Evolutionary conservation across 257 asterid species (phyloP).

Genomic region (Nicotiana otophora): DNA sequence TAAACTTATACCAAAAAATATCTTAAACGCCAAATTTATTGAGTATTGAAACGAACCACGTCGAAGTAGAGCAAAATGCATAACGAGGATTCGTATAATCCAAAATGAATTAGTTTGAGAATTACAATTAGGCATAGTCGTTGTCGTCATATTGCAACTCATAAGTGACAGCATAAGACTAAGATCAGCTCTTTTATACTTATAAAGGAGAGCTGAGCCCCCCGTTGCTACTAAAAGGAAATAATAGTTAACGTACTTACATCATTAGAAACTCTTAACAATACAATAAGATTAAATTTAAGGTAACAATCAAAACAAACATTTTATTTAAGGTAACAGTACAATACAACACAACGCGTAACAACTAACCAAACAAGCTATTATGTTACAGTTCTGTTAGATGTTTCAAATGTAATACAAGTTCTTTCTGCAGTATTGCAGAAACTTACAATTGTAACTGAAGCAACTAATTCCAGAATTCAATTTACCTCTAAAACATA

Average conservation of each 20-base stretch:
- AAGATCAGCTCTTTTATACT: background rate
- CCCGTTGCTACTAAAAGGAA: background rate
- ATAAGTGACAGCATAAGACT: background rate
- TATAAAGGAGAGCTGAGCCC: background rate
- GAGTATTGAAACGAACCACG: background rate
- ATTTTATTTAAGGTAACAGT: too few species aligned
- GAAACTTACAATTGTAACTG: too few species aligned
- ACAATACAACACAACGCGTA: too few species aligned
- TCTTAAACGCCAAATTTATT: background rate
- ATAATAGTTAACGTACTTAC: background rate
- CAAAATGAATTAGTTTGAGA: background rate
- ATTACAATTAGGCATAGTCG: background rate
- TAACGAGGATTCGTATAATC: background rate
- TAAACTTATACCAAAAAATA: background rate
- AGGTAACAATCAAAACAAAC: too few species aligned
- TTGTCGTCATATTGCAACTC: background rate
- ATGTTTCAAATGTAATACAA: too few species aligned
- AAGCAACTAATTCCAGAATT: background rate
- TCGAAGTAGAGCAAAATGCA: background rate
- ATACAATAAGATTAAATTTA: too few species aligned
- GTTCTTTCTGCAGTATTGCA: too few species aligned
- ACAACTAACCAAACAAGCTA: too few species aligned
- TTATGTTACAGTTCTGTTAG: too few species aligned
- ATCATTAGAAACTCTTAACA: background rate
- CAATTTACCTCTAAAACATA: background rate